Evolutionary conservation across 495 filamentous ascomycete genomes (phyloP).

Genomic region (Paragyromitra xinjiangensis): DNA sequence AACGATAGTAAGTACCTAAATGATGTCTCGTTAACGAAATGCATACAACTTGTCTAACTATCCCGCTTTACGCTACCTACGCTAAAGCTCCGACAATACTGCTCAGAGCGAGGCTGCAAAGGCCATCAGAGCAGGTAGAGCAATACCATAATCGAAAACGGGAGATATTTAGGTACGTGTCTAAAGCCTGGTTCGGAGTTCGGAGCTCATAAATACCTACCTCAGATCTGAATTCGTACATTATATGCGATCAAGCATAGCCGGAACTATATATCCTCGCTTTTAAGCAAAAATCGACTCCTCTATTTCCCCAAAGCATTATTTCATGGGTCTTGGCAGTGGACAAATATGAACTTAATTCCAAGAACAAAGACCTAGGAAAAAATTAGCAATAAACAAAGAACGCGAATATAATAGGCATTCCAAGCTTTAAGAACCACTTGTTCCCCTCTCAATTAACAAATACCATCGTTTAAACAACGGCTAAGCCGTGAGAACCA

Average conservation of each 20-base stretch:
- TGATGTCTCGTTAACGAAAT: background rate
- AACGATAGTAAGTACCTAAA: conserved; percentile 62
- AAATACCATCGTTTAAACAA: background rate
- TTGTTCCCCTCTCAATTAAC: background rate
- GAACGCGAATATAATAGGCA: conserved; percentile 33
- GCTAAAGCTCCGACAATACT: conserved; percentile 68
- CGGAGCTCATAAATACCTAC: background rate
- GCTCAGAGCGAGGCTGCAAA: conserved; percentile 75
- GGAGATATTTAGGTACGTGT: background rate
- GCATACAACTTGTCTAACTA: background rate
- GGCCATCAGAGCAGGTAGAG: conserved; percentile 70
- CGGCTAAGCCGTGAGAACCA: background rate
- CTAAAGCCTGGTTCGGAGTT: background rate
- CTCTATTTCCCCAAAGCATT: background rate
- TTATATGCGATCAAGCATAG: background rate
- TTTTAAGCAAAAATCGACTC: background rate
- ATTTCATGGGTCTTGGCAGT: conserved; percentile 20
- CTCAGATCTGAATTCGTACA: background rate
- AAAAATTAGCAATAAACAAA: conserved; percentile 32
- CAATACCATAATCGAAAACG: conserved; percentile 64
- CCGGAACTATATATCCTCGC: background rate
- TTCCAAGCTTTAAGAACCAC: conserved; percentile 29
- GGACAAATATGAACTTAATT: conserved; percentile 14
- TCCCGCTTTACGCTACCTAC: background rate
- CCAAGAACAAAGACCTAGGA: conserved; percentile 29